phyloP scores from a whole-genome alignment of 305 asterid species.

The Fraxinus nigra region DNA sequence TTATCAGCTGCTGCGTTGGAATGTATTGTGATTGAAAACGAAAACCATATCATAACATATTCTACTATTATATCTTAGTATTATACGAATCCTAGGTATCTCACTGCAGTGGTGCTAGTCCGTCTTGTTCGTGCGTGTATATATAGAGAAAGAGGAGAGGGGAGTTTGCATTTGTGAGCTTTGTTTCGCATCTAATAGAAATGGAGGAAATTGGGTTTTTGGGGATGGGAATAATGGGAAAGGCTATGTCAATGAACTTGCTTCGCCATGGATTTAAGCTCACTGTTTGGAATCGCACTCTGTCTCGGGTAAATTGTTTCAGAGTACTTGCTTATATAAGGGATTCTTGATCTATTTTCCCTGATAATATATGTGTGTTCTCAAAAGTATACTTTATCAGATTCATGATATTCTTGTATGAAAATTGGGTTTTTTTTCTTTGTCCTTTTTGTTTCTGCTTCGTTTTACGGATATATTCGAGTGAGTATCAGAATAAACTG shows the following conservation, averaged over 20 bases:
- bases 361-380: not conserved
- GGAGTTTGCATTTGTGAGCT: not conserved
- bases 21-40: constrained; percentile 5
- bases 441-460: not conserved
- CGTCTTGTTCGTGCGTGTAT: not conserved
- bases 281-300: constrained; percentile 97
- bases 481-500: not conserved
- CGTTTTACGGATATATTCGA: not conserved
- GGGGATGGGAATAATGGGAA: constrained; percentile 75
- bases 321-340: not conserved
- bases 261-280: constrained; percentile 86
- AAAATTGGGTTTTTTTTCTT: not conserved
- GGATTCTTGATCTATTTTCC: not conserved
- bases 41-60: not conserved
- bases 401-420: not conserved
- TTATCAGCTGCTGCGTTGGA: constrained; percentile 9
- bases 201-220: not conserved
- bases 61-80: not conserved
- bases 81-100: not conserved
- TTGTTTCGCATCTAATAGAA: not conserved
- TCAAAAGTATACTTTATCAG: not conserved
- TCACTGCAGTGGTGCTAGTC: not conserved
- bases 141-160: not conserved
- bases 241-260: constrained; percentile 91
- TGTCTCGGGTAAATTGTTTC: constrained; percentile 52